These are phyloP conservation scores for Chaetothyriales sp. DNA, from an alignment of 2,329 filamentous ascomycete genomes.

Conservation along the genomic window DNA sequence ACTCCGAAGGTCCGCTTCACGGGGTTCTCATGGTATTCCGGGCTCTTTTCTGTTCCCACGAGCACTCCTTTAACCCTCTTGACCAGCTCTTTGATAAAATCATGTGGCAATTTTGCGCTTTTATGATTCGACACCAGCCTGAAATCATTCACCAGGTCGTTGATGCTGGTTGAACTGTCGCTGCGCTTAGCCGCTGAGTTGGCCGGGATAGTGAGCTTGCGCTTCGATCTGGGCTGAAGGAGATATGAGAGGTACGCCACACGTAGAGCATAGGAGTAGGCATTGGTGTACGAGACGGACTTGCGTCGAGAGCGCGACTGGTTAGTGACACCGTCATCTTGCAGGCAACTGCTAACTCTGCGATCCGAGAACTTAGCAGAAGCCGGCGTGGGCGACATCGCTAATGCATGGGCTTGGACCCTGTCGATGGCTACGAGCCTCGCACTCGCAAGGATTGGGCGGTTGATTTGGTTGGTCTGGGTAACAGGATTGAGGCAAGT, in stretches of 20 bases:
- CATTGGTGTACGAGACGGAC: conserved; percentile 50
- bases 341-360: not conserved
- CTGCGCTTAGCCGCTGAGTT: conserved; percentile 49
- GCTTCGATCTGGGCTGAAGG: conserved; percentile 75
- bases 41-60: conserved; percentile 64
- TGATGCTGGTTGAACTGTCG: conserved; percentile 50
- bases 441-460: not conserved
- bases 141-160: conserved; percentile 82
- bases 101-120: conserved; percentile 55
- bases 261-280: conserved; percentile 79
- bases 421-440: not conserved
- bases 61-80: conserved; percentile 71
- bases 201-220: conserved; percentile 64
- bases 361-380: not conserved
- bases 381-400: not conserved
- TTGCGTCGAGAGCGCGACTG: conserved; percentile 29
- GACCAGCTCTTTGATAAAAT: conserved; percentile 54
- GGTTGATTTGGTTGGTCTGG: not conserved
- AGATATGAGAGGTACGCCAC: conserved; percentile 86
- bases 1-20: conserved; percentile 90
- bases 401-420: not conserved
- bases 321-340: conserved; percentile 13
- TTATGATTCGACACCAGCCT: conserved; percentile 50
- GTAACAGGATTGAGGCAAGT: not conserved
- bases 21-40: conserved; percentile 76